A percentile compares a stretch with the other conserved stretches of the same genome.
These are phyloP conservation scores for Myriosclerotinia scirpicola DNA, from an alignment of 2,329 filamentous ascomycete genomes.

Conservation along the genomic window DNA sequence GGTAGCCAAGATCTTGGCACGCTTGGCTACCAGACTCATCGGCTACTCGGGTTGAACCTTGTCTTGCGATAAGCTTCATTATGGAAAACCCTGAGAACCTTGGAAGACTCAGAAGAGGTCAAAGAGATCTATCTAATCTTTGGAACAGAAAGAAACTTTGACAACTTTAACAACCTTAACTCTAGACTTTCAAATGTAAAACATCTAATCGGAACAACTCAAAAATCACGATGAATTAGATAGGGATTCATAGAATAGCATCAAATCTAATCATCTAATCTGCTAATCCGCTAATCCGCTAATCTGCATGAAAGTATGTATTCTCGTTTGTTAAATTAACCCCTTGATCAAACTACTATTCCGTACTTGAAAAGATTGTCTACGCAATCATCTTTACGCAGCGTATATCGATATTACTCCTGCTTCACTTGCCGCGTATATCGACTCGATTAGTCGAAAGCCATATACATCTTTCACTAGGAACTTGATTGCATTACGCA, in stretches of 20 bases:
- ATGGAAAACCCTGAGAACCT: too few relatives aligned
- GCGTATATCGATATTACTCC: slow-evolving; percentile 3
- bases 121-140: neutral
- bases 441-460: neutral
- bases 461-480: neutral
- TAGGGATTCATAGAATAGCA: neutral
- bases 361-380: neutral
- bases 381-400: slow-evolving; percentile 1
- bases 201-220: too few relatives aligned
- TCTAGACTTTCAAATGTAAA: too few relatives aligned
- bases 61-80: neutral
- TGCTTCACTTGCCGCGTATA: slow-evolving; percentile 1
- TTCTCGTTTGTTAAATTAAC: too few relatives aligned
- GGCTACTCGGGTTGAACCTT: neutral
- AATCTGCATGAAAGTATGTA: too few relatives aligned
- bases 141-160: too few relatives aligned
- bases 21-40: neutral
- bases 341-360: too few relatives aligned
- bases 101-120: neutral
- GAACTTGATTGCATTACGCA: neutral
- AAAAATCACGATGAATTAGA: neutral
- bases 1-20: neutral
- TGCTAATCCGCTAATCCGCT: neutral
- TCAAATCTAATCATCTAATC: neutral
- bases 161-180: too few relatives aligned